A percentile compares a stretch with the other conserved stretches of the same genome.
Evolutionary conservation across 106 monocot species (phyloP).

Genomic region (Allium cepa): DNA sequence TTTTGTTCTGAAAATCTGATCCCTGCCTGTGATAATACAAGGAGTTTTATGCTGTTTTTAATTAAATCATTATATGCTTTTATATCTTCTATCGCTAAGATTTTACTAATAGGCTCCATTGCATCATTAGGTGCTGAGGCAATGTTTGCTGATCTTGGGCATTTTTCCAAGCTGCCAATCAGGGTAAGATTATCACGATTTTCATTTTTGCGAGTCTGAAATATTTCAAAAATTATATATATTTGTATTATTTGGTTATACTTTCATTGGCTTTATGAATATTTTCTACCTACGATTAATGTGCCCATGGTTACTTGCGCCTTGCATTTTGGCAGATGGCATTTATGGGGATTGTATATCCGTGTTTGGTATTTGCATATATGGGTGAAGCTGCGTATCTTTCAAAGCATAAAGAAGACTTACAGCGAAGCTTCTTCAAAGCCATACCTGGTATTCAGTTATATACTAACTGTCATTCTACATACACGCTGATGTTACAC

Average conservation of each 20-base stretch:
- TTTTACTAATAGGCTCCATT: conserved; percentile 1
- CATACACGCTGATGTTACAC: too few relatives aligned
- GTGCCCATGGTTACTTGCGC: not conserved
- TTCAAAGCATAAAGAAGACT: conserved; percentile 54
- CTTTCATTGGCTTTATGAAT: not conserved
- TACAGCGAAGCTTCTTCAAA: conserved; percentile 60
- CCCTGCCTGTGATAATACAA: too few relatives aligned
- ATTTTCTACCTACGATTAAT: not conserved
- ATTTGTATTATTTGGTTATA: too few relatives aligned
- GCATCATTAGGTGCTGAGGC: conserved; percentile 64
- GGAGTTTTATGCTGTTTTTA: too few relatives aligned
- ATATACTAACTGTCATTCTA: not conserved
- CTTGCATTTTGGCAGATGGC: conserved; percentile 30
- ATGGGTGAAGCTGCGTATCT: conserved; percentile 90
- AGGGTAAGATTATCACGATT: conserved; percentile 31
- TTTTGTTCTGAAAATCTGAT: too few relatives aligned
- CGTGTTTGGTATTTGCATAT: conserved; percentile 70
- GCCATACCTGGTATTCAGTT: conserved; percentile 56
- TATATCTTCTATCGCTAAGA: not conserved
- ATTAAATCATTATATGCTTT: too few relatives aligned
- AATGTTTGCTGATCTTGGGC: conserved; percentile 93
- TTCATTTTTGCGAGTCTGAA: too few relatives aligned
- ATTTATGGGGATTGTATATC: conserved; percentile 56
- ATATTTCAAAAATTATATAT: too few relatives aligned
- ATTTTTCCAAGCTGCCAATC: conserved; percentile 72